phyloP scores from a whole-genome alignment of 768 basidiomycete species.

The Mycena rebaudengoi region DNA sequence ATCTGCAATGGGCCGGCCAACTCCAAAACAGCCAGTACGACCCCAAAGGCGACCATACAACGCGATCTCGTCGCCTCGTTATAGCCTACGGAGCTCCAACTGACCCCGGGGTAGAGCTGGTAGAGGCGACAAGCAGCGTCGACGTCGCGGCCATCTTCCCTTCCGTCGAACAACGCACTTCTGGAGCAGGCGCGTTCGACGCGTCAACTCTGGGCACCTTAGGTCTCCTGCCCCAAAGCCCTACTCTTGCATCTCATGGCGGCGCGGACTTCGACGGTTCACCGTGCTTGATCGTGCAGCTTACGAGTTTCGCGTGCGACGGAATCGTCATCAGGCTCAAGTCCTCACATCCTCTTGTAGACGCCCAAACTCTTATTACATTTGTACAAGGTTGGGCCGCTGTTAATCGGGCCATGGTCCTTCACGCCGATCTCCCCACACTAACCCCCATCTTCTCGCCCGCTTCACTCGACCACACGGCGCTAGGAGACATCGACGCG shows the following conservation, averaged over 20 bases:
- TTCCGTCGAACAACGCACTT: slow-evolving; percentile 14
- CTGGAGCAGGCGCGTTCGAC: slow-evolving; percentile 22
- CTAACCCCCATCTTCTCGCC: slow-evolving; percentile 42
- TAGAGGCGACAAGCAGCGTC: slow-evolving; percentile 25
- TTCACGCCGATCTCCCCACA: slow-evolving; percentile 9
- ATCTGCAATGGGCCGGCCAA: slow-evolving; percentile 44
- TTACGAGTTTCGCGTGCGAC: slow-evolving; percentile 41
- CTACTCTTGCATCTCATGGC: slow-evolving; percentile 34
- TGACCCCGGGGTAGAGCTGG: slow-evolving; percentile 43
- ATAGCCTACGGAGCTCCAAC: slow-evolving; percentile 31
- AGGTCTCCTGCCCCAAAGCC: slow-evolving; percentile 29
- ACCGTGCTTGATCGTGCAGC: slow-evolving; percentile 44
- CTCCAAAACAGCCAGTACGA: slow-evolving; percentile 32
- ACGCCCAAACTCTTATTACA: slow-evolving; percentile 43
- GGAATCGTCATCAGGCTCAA: slow-evolving; percentile 40
- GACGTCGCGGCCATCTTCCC: slow-evolving; percentile 11
- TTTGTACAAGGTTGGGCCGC: slow-evolving; percentile 47
- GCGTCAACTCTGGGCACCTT: slow-evolving; percentile 14
- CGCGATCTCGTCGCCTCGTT: slow-evolving; percentile 37
- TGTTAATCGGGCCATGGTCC: slow-evolving; percentile 31
- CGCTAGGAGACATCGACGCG: slow-evolving; percentile 42
- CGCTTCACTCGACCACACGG: slow-evolving; percentile 34
- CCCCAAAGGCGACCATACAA: slow-evolving; percentile 28
- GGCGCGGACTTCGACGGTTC: slow-evolving; percentile 28
- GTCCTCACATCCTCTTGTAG: slow-evolving; percentile 44